Conservation (phyloP, 768 basidiomycete species). For the Boletus edulis region DNA sequence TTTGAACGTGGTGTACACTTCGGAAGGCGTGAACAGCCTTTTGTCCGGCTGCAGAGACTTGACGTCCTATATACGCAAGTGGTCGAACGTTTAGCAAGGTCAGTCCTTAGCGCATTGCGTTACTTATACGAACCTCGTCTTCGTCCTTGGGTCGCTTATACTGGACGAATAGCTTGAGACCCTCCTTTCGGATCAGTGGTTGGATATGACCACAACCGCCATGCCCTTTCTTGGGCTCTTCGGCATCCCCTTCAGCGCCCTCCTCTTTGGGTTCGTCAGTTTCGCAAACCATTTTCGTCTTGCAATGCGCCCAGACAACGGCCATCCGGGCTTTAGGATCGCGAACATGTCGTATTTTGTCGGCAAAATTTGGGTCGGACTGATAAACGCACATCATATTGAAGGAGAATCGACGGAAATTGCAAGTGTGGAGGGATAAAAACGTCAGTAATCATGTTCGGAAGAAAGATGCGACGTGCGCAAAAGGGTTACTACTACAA, state of each 20-base stretch:
- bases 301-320: slow-evolving; percentile 82
- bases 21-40: slow-evolving; percentile 76
- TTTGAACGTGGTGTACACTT: slow-evolving; percentile 92
- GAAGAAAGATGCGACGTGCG: slow-evolving; percentile 32
- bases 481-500: slow-evolving; percentile 27
- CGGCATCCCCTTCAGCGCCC: slow-evolving; percentile 59
- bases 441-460: slow-evolving; percentile 55
- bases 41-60: slow-evolving; percentile 83
- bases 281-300: slow-evolving; percentile 86
- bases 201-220: slow-evolving; percentile 97
- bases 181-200: slow-evolving; percentile 90
- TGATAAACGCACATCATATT: slow-evolving; percentile 39
- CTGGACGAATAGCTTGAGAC: slow-evolving; percentile 89
- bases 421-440: slow-evolving; percentile 47
- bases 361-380: slow-evolving; percentile 82
- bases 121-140: slow-evolving; percentile 71
- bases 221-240: slow-evolving; percentile 83
- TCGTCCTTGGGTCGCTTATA: slow-evolving; percentile 96
- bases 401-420: slow-evolving; percentile 23
- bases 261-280: slow-evolving; percentile 88
- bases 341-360: slow-evolving; percentile 83
- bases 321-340: slow-evolving; percentile 88
- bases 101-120: slow-evolving; percentile 1
- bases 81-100: slow-evolving; percentile 9
- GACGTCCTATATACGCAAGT: slow-evolving; percentile 52